Evolutionary conservation across 345 rosid genomes (phyloP), one percentile per base, ranked within the genome.

Genomic region (Ricinus communis): DNA sequence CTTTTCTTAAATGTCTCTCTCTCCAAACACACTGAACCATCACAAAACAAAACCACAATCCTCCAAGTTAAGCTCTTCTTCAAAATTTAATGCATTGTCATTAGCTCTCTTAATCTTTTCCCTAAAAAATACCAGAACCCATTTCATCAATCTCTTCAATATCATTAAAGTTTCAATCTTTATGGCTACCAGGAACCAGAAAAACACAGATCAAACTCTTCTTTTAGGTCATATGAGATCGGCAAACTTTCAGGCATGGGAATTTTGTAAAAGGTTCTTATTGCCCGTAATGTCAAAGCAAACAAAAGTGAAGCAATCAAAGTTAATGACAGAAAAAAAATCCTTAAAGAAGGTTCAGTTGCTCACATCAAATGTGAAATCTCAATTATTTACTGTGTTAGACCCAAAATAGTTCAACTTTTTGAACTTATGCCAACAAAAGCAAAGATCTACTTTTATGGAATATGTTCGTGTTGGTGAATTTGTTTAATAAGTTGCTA

Each of bases 361-460:
- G 73, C 78, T 1, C 72, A 74, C 47, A 74, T 74, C 49, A 74
- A 74, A 25, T 69, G 73, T 6, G 78, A 74, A 68, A 74, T 74
- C 50, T 74, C 78, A 22, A 74, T 74, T 57, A 73, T 68, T 19
- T 63, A 69, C 36, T 73, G 73, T 4, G 78, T 74, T 21, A 68
- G 78, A 33, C 78, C 78, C 1, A 62, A 74, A 27, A 68, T 74
- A 28, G 78, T 74, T 41, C 73, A 74, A 56, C 73, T 74, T 15
- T 68, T 74, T 13, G 78, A 74, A 38, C 73, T 74, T 62, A 74
- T 74, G 78, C 73, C 78, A 14, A 68, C 78, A 27, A 74, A 74
- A 43, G 73, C 78, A 49, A 74, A 74, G 78, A 74, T 74, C 68
- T 74, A 74, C 53, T 68, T 74, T 75, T 25, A 75, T 75, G 74